Evolutionary conservation across 495 filamentous ascomycete species (phyloP), one percentile per base, ranked within the genome.

Genomic region (Pseudomonodictys pantanalensis): DNA sequence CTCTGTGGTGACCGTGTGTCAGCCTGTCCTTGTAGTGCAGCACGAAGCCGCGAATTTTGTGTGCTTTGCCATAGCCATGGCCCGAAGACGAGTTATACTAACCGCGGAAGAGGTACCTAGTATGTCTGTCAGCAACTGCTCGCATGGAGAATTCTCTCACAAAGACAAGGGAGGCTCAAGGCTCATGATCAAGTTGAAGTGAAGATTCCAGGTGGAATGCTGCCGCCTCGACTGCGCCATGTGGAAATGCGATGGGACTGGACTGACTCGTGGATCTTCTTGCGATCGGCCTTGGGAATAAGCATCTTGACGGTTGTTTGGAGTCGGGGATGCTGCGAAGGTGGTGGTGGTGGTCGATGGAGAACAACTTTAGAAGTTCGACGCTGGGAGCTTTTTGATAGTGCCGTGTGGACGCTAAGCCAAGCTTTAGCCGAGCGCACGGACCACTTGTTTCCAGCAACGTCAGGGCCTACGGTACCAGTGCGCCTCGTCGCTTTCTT

Each of bases 271-370:
- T 98, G 95, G 82, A 98, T 96, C 86, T 93, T 92, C 88, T 97
- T 97, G 81, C 93, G 91, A 81, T 98, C 93, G 76, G 88, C 86
- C 85, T 97, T 97, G 73, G 93, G 93, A 80, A 98, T 98, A 83
- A 98, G 87, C 92, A 85, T 91, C 69, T 32, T 42, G 46, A 61
- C 49, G 42, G 29, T 35, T 69, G 50, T 62, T 52, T 46, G 28
- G 35, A 17, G 30, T 18, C 24, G 25, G 11, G 15, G 26, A 29
- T 48, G 46, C 28, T 39, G 24, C 32, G 33, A 17, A 48, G 46
- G 51, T 51, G 56, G 68, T 76, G 48, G 22, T 83, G 78, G 73
- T 78, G 79, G 76, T 79, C 76, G 51, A 63, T 51, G 47, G 49
- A 39, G 46, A 25, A 32, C 32, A 46, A 29, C 39, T 50, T 43